Evolutionary conservation across 345 rosid genomes (phyloP).

Genomic region (Garcia nutans): DNA sequence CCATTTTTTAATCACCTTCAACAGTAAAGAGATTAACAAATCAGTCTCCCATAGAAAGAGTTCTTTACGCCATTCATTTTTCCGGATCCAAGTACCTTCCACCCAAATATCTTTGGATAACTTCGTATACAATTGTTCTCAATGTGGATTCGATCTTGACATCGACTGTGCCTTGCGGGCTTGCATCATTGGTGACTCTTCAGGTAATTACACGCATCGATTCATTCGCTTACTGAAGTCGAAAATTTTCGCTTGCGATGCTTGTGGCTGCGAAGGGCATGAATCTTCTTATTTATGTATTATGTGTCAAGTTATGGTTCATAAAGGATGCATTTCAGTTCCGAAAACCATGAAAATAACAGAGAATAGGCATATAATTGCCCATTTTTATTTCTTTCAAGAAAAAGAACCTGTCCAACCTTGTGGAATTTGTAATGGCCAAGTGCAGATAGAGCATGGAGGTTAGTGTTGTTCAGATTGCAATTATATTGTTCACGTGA

Average conservation of each 20-base stretch:
- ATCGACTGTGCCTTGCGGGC: not conserved
- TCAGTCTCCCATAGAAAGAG: no score
- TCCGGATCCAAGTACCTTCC: no score
- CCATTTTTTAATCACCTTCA: not conserved
- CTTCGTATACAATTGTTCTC: conserved; percentile 20
- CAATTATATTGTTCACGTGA: conserved; percentile 18
- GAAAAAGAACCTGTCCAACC: not conserved
- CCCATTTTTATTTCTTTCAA: conserved; percentile 11
- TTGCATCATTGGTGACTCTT: not conserved
- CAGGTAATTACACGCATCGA: not conserved
- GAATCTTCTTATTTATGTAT: not conserved
- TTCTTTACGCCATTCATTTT: no score
- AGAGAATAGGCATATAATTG: not conserved
- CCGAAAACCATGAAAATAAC: not conserved
- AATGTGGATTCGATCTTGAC: conserved; percentile 19
- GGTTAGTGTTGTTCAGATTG: conserved; percentile 20
- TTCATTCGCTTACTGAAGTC: not conserved
- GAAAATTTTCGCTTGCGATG: not conserved
- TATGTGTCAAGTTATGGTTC: not conserved
- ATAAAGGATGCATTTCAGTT: not conserved
- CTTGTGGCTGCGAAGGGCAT: not conserved
- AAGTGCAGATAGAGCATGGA: conserved; percentile 4
- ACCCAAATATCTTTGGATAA: not conserved
- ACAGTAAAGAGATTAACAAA: no score
- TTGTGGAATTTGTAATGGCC: not conserved